Conservation (phyloP, 2,329 filamentous ascomycete species). For the Colletotrichum sp. region DNA sequence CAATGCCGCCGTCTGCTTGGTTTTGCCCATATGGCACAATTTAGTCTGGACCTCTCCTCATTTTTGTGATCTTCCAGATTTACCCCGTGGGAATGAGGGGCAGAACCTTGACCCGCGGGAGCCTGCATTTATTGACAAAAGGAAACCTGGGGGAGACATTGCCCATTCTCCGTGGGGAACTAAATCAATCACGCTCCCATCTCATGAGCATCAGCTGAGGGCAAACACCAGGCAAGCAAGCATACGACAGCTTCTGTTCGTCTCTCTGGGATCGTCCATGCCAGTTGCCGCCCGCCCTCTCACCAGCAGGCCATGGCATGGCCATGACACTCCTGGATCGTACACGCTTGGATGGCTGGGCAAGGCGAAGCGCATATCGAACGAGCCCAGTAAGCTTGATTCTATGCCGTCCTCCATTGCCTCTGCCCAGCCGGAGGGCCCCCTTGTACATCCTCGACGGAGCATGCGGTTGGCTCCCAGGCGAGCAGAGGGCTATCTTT, state of each 20-base stretch:
- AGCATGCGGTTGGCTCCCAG: conserved; percentile 6
- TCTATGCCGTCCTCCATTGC: neutral
- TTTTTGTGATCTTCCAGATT: neutral
- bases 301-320: neutral
- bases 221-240: neutral
- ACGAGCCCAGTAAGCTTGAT: conserved; percentile 5
- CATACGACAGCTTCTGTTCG: neutral
- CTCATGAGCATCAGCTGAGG: conserved; percentile 19
- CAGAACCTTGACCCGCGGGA: conserved; percentile 13
- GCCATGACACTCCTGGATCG: neutral
- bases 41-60: conserved; percentile 10
- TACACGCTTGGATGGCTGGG: neutral
- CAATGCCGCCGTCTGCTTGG: neutral
- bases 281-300: conserved; percentile 1
- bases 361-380: conserved; percentile 13
- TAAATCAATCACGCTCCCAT: conserved; percentile 6
- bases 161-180: neutral
- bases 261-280: conserved; percentile 2
- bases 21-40: conserved; percentile 16
- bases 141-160: conserved; percentile 15
- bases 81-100: conserved; percentile 7
- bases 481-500: neutral
- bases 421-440: neutral
- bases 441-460: neutral
- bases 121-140: conserved; percentile 21